phyloP scores from a whole-genome alignment of 2,329 filamentous ascomycete genomes.

The Fusarium lyarnte region DNA sequence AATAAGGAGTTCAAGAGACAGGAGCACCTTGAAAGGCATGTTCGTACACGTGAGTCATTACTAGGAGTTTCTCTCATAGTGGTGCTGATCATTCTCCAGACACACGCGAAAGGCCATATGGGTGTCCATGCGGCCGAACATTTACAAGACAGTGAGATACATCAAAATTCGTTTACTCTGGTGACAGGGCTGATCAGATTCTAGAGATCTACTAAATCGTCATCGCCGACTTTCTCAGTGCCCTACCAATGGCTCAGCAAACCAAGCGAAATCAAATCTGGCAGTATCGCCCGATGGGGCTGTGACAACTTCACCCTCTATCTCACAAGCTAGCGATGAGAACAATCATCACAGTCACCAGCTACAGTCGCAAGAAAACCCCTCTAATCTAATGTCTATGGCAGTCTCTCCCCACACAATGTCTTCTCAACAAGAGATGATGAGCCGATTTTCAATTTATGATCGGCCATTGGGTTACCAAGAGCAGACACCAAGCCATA shows the following conservation, averaged over 20 bases:
- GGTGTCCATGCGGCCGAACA: neutral
- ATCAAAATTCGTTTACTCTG: accelerated
- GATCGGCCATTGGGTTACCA: neutral
- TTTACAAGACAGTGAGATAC: constrained; percentile 4
- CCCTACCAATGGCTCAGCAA: neutral
- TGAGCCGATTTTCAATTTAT: neutral
- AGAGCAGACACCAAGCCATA: neutral
- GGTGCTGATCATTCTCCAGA: neutral
- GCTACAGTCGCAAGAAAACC: neutral
- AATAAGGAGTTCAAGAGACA: neutral
- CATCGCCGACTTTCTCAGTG: neutral
- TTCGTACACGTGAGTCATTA: neutral
- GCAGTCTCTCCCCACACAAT: neutral
- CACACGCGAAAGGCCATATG: neutral
- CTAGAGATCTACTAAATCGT: neutral
- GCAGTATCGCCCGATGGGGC: neutral
- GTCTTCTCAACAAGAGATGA: neutral
- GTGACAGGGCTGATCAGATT: neutral
- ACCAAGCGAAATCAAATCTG: neutral
- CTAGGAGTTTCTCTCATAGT: accelerated
- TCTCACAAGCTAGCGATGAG: neutral
- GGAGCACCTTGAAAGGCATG: neutral
- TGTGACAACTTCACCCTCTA: neutral
- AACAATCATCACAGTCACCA: neutral
- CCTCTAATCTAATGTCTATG: neutral